phyloP scores from a whole-genome alignment of 352 stramenopile genomes.

The Globisporangium uncinulatum region DNA sequence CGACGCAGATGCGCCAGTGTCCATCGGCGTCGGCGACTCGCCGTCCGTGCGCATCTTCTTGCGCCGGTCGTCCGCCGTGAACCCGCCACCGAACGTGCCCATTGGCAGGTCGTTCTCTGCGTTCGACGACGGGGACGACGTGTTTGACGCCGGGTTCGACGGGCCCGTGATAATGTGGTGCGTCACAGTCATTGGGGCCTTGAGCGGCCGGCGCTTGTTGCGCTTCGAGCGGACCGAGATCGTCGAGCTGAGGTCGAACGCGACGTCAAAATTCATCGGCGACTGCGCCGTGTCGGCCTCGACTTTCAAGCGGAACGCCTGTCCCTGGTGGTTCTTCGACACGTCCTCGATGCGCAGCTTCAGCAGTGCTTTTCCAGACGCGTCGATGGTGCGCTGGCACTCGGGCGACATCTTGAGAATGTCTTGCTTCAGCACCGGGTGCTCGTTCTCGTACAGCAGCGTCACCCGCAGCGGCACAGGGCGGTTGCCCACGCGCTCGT shows the following conservation, averaged over 20 bases:
- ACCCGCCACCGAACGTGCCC: conserved; percentile 35
- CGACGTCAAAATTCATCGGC: conserved; percentile 87
- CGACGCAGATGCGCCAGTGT: conserved; percentile 17
- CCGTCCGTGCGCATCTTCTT: conserved; percentile 55
- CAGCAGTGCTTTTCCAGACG: conserved; percentile 74
- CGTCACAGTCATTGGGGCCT: conserved; percentile 44
- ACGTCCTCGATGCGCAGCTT: conserved; percentile 94
- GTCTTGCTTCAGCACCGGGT: conserved; percentile 92
- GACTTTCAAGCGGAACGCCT: conserved; percentile 91
- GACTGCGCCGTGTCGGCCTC: conserved; percentile 86
- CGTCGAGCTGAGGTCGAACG: conserved; percentile 84
- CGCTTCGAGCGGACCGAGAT: conserved; percentile 94
- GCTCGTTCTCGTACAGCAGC: conserved; percentile 84
- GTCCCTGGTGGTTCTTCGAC: conserved; percentile 96
- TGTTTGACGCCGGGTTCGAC: conserved; percentile 58
- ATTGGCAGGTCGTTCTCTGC: conserved; percentile 56
- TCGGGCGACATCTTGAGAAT: conserved; percentile 89
- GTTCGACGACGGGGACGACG: conserved; percentile 65
- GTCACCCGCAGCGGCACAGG: conserved; percentile 74
- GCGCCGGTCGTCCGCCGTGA: conserved; percentile 55
- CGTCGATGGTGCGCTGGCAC: conserved; percentile 84
- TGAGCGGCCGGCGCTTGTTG: conserved; percentile 84
- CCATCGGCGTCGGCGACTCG: conserved; percentile 13
- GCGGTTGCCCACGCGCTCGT: conserved; percentile 66
- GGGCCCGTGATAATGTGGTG: conserved; percentile 70